A percentile compares a stretch with the other conserved stretches of the same genome.
Conservation (phyloP, 371 early-diverging fungal species). For the Mucor velutinosus region DNA sequence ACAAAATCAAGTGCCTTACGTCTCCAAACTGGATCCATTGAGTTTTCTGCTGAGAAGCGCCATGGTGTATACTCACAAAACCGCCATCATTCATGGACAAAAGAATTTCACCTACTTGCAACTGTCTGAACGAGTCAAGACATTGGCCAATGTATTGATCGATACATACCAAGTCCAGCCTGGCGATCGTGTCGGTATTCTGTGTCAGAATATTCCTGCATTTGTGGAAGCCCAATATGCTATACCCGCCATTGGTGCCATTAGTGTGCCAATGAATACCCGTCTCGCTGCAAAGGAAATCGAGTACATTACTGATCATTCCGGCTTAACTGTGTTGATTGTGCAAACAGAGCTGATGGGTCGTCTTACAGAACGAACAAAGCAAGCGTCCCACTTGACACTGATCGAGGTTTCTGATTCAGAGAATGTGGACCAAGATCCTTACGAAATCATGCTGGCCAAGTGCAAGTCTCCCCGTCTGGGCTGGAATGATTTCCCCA, state of each 20-base stretch:
- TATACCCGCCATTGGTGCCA: conserved; percentile 62
- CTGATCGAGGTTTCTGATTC: conserved; percentile 28
- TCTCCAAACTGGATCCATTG: conserved; percentile 47
- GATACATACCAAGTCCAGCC: conserved; percentile 20
- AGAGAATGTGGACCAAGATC: conserved; percentile 29
- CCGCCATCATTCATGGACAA: conserved; percentile 50
- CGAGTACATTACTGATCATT: conserved; percentile 61
- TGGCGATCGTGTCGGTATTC: conserved; percentile 57
- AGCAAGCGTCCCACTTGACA: background rate
- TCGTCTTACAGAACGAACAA: conserved; percentile 6
- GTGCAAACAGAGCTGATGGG: conserved; percentile 54
- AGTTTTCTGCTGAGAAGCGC: conserved; percentile 58
- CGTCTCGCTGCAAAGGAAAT: conserved; percentile 62
- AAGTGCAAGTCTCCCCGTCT: conserved; percentile 12
- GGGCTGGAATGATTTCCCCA: conserved; percentile 54
- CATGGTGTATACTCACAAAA: conserved; percentile 50
- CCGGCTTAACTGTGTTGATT: conserved; percentile 56
- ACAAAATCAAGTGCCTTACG: conserved; percentile 25
- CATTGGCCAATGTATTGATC: conserved; percentile 47
- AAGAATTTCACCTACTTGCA: conserved; percentile 43
- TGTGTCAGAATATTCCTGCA: conserved; percentile 65
- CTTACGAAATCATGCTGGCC: conserved; percentile 54
- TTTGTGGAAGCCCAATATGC: conserved; percentile 67
- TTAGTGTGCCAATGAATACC: conserved; percentile 69
- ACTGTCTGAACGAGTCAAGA: conserved; percentile 44